Conservation (phyloP, 768 basidiomycete genomes). For the Tricholoma hemisulphureum region DNA sequence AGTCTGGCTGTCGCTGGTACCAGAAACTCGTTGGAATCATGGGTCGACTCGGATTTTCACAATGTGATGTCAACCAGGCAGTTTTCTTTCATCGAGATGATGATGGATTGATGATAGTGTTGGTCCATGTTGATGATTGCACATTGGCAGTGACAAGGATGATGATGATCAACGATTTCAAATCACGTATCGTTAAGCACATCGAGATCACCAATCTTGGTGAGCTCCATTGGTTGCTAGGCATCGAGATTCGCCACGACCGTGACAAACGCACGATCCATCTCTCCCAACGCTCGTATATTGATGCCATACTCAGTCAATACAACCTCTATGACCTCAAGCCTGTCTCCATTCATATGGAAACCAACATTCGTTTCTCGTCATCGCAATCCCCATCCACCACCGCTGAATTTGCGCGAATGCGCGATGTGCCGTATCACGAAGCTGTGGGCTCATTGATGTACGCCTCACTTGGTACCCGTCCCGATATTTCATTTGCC, state of each 20-base stretch:
- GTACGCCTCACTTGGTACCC: too few species aligned
- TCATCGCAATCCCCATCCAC: neutral
- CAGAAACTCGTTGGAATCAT: conserved; percentile 6
- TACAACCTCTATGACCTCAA: conserved; percentile 12
- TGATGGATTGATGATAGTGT: conserved; percentile 27
- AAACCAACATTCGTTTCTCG: neutral
- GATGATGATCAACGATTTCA: neutral
- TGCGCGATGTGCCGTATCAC: conserved; percentile 7
- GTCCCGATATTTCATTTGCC: conserved; percentile 40
- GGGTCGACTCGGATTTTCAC: neutral
- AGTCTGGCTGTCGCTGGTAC: too few species aligned
- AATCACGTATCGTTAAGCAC: neutral
- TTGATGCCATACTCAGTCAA: neutral
- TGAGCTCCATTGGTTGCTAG: conserved; percentile 19
- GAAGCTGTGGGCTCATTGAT: conserved; percentile 12
- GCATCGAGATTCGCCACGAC: conserved; percentile 7
- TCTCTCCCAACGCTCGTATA: neutral
- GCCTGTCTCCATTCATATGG: conserved; percentile 8
- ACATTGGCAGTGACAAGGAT: conserved; percentile 24
- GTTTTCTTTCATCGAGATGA: neutral
- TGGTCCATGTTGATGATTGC: conserved; percentile 24
- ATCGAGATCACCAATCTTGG: too few species aligned
- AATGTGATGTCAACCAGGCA: neutral
- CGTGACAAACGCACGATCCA: neutral
- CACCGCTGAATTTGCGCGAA: conserved; percentile 1